Conservation (phyloP, 768 basidiomycete genomes). For the Nidularia sp. region DNA sequence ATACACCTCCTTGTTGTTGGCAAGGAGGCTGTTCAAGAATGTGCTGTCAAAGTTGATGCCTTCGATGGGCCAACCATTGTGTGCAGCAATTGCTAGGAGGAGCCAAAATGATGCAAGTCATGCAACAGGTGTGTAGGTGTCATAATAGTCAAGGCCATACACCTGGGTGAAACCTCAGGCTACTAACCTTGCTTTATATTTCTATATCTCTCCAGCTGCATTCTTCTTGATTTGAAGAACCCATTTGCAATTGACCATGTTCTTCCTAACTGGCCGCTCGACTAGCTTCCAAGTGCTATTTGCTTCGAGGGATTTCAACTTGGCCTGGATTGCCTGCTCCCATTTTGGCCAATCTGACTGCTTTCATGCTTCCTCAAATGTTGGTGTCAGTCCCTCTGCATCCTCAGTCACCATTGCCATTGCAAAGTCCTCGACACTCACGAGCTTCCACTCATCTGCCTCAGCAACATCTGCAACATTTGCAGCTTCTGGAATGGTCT, state of each 20-base stretch:
- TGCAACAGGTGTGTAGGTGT: conserved; percentile 20
- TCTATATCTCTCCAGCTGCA: conserved; percentile 7
- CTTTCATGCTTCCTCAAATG: background rate
- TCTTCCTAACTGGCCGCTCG: conserved; percentile 1
- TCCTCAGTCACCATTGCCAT: background rate
- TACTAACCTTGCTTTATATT: conserved; percentile 26
- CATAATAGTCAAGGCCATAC: conserved; percentile 28
- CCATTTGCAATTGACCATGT: conserved; percentile 5
- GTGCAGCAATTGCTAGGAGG: conserved; percentile 26
- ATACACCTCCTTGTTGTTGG: conserved; percentile 16
- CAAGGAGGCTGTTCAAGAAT: conserved; percentile 10
- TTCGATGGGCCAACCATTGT: conserved; percentile 23
- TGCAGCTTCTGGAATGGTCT: background rate
- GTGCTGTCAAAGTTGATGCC: conserved; percentile 26
- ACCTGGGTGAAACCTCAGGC: conserved; percentile 29
- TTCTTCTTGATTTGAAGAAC: conserved; percentile 12
- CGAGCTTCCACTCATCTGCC: background rate
- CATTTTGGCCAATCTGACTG: conserved; percentile 3
- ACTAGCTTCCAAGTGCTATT: conserved; percentile 9
- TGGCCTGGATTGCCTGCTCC: conserved; percentile 7
- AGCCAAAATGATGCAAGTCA: conserved; percentile 12
- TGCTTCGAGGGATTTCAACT: conserved; percentile 4
- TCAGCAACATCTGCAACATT: background rate
- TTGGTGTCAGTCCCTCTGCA: background rate
- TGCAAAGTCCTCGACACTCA: background rate